phyloP scores from a whole-genome alignment of 2,329 filamentous ascomycete genomes.

The Hirsutella rhossiliensis region DNA sequence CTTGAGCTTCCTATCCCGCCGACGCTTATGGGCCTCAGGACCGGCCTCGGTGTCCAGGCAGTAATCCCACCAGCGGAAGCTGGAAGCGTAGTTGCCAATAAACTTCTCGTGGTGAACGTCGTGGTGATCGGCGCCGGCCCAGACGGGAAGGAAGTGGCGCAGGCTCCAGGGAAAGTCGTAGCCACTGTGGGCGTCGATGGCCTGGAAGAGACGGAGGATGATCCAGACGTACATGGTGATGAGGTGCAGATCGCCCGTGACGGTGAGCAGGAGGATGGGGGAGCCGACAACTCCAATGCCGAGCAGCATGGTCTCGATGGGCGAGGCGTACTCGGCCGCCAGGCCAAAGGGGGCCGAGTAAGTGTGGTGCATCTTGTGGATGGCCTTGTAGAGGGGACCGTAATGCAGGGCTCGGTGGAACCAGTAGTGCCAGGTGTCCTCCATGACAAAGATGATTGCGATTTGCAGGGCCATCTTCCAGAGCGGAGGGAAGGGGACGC shows the following conservation, averaged over 20 bases:
- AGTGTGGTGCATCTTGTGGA: slow-evolving; percentile 99
- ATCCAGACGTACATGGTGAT: slow-evolving; percentile 99
- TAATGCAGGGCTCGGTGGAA: slow-evolving; percentile 87
- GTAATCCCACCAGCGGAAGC: slow-evolving; percentile 99
- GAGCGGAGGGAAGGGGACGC: slow-evolving; percentile 76
- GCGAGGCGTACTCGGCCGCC: slow-evolving; percentile 93
- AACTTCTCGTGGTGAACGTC: slow-evolving; percentile 97
- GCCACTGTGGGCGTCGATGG: slow-evolving; percentile 92
- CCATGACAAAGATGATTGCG: slow-evolving; percentile 84
- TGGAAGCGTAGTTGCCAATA: slow-evolving; percentile 94
- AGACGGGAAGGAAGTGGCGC: slow-evolving; percentile 92
- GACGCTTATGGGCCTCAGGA: slow-evolving; percentile 71
- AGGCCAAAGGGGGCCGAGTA: slow-evolving; percentile 96
- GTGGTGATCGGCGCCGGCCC: slow-evolving; percentile 94
- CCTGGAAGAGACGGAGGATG: slow-evolving; percentile 82
- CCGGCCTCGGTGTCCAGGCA: slow-evolving; percentile 86
- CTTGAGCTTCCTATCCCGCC: slow-evolving; percentile 65
- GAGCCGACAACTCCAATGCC: slow-evolving; percentile 74
- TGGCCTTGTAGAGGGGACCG: slow-evolving; percentile 86
- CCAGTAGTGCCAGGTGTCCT: slow-evolving; percentile 99
- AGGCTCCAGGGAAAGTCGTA: slow-evolving; percentile 98
- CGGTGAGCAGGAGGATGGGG: slow-evolving; percentile 70
- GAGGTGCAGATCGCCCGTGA: slow-evolving; percentile 84
- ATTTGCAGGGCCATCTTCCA: slow-evolving; percentile 89
- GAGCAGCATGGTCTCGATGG: slow-evolving; percentile 91